A percentile compares a stretch with the other conserved stretches of the same genome.
phyloP scores from a whole-genome alignment of 805 yeast species.

The Groenewaldozyma salmanticensis region DNA sequence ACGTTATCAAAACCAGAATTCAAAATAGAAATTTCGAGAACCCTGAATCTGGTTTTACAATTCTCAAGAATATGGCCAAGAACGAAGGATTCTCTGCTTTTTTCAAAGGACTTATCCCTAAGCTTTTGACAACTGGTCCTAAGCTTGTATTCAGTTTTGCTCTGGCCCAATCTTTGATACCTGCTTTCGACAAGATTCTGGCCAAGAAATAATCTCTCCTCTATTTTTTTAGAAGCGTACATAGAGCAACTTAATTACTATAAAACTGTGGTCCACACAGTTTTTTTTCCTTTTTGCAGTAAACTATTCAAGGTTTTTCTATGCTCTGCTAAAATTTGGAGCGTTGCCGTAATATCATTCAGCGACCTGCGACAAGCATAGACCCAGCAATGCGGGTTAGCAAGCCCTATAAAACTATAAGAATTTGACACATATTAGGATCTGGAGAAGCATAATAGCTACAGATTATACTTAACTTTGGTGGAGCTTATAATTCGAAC shows the following conservation, averaged over 20 bases:
- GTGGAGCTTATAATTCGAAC: too few relatives aligned
- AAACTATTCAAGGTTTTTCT: too few relatives aligned
- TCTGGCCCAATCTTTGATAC: conserved; percentile 91
- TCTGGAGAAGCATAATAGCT: too few relatives aligned
- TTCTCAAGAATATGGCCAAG: conserved; percentile 83
- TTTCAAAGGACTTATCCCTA: conserved; percentile 95
- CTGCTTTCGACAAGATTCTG: conserved; percentile 78
- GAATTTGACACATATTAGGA: too few relatives aligned
- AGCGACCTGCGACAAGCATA: too few relatives aligned
- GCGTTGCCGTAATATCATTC: too few relatives aligned
- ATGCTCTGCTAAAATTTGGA: too few relatives aligned
- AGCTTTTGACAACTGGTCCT: conserved; percentile 95
- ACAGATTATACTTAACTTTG: too few relatives aligned
- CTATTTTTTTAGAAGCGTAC: neutral
- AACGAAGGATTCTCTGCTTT: conserved; percentile 86
- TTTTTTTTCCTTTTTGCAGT: too few relatives aligned
- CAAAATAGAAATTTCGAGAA: conserved; percentile 94
- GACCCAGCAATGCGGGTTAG: too few relatives aligned
- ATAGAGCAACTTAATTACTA: neutral
- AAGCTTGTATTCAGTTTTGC: conserved; percentile 98
- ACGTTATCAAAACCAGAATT: conserved; percentile 96
- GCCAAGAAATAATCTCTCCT: neutral
- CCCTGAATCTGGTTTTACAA: conserved; percentile 88
- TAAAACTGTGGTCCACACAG: too few relatives aligned
- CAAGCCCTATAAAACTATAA: too few relatives aligned